Conservation (phyloP, 305 asterid species). For the Solanum aculeatissimum region DNA sequence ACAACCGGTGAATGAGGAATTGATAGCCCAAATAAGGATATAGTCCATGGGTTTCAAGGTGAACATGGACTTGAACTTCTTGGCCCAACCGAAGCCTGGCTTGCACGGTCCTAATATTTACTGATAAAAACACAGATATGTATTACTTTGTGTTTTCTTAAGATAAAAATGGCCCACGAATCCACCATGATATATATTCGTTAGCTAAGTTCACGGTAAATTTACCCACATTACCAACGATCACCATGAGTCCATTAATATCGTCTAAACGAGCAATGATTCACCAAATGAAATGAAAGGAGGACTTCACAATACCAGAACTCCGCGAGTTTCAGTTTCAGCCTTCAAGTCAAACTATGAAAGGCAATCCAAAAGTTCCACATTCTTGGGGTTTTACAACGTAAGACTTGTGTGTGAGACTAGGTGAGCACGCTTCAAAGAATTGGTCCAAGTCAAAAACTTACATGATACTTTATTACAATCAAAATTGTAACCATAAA, state of each 20-base stretch:
- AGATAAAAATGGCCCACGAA: background rate
- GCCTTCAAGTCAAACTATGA: background rate
- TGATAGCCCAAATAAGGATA: background rate
- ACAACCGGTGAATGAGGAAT: background rate
- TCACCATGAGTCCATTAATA: background rate
- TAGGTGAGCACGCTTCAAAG: background rate
- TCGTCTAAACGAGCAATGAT: background rate
- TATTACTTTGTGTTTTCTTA: background rate
- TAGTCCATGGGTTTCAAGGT: background rate
- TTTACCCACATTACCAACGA: background rate
- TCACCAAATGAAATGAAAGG: background rate
- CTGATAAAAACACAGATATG: background rate
- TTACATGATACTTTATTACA: conserved; percentile 34
- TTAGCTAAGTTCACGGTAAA: background rate
- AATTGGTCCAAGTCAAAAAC: conserved; percentile 13
- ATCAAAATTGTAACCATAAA: conserved; percentile 20
- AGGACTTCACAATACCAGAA: background rate
- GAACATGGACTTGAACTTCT: background rate
- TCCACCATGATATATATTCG: background rate
- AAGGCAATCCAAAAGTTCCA: background rate
- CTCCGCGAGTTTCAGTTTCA: background rate
- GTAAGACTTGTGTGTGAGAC: background rate
- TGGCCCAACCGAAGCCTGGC: background rate
- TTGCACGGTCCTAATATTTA: background rate
- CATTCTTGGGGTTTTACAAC: background rate